Base-by-base conservation (phyloP, 2,329 filamentous ascomycete species). In the Bipolaris victoriae region DNA sequence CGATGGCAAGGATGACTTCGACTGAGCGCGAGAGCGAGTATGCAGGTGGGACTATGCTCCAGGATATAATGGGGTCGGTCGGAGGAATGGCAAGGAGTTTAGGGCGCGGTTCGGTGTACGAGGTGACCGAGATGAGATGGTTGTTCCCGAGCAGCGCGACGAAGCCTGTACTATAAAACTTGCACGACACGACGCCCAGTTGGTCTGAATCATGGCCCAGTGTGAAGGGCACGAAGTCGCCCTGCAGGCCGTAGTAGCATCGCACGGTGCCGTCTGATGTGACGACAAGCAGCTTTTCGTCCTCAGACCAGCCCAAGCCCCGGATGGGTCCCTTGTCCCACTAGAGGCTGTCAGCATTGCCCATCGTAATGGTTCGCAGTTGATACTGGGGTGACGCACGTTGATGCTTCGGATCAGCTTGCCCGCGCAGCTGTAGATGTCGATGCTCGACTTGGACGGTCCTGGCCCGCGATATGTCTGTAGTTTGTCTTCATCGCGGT, bases 251-350 rank as follows among this genome's bases (percentile, higher is more conserved):
- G 74, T 92, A 88, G 72, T 93, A 97, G 76, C 92, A 95, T 58
- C 93, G 85, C 41, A 98, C 94, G 1, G 88, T 94, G 22, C 95
- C 95, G 71, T 99, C 94, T 51, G 90, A 86, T 9, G 92, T 91
- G 49, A 98, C 88, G 0, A 97, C 90, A 3, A 99, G 81, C 45
- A 99, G 83, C 73, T 90, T 90, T 81, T 99, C 95, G 64, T 97
- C 92, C 70, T 97, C 94, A 18, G 93, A 97, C 95, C 95, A 99
- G 33, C 95, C 95, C 18, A 99, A 83, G 1, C 91, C 92, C 75
- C 89, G 90, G 71, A 99, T 91, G 3, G 88, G 82, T 44, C 91
- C 91, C 78, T 93, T 91, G 69, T 98, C 94, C 93, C 94, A 98
- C 74, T 90, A 26, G 26, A 62, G 18, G 56, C 31, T 46, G 66